Percentiles rank a stretch among this genome's conserved stretches.
These are phyloP conservation scores for Pichia occidentalis DNA, from an alignment of 805 yeast species.

Conservation along the genomic window DNA sequence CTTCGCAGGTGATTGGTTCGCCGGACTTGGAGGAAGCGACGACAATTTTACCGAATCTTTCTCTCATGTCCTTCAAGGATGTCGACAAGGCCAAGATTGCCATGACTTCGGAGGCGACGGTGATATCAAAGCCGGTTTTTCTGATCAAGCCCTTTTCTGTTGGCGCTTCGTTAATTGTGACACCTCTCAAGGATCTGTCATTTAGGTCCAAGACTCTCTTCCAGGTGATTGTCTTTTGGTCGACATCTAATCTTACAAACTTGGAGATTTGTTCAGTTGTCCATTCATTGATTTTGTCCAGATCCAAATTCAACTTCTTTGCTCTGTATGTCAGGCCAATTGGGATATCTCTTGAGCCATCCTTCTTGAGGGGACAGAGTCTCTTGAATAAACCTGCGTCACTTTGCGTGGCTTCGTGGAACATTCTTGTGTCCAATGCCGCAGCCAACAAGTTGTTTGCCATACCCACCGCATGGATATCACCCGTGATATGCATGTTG, in stretches of 20 bases:
- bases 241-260: constrained; percentile 82
- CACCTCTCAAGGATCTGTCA: constrained; percentile 83
- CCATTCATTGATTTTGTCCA: constrained; percentile 75
- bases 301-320: constrained; percentile 70
- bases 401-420: constrained; percentile 82
- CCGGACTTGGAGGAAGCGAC: constrained; percentile 74
- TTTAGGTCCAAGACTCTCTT: constrained; percentile 92
- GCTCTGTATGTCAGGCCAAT: constrained; percentile 73
- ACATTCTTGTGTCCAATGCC: constrained; percentile 94
- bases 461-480: constrained; percentile 91
- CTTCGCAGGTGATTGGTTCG: constrained; percentile 87
- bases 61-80: constrained; percentile 75
- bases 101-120: constrained; percentile 96
- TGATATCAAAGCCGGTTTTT: constrained; percentile 87
- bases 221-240: constrained; percentile 85
- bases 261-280: constrained; percentile 64
- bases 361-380: constrained; percentile 75
- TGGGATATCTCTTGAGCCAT: constrained; percentile 70
- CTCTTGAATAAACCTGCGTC: constrained; percentile 77
- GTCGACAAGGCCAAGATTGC: constrained; percentile 85
- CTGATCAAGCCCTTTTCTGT: constrained; percentile 88
- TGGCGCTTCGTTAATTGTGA: constrained; percentile 86
- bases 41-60: constrained; percentile 82
- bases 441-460: constrained; percentile 94
- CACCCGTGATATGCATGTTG: constrained; percentile 96